A percentile compares a stretch with the other conserved stretches of the same genome.
These are phyloP conservation scores for Sporothrix dimorphospora DNA, from an alignment of 2,329 filamentous ascomycete species.

Conservation along the genomic window DNA sequence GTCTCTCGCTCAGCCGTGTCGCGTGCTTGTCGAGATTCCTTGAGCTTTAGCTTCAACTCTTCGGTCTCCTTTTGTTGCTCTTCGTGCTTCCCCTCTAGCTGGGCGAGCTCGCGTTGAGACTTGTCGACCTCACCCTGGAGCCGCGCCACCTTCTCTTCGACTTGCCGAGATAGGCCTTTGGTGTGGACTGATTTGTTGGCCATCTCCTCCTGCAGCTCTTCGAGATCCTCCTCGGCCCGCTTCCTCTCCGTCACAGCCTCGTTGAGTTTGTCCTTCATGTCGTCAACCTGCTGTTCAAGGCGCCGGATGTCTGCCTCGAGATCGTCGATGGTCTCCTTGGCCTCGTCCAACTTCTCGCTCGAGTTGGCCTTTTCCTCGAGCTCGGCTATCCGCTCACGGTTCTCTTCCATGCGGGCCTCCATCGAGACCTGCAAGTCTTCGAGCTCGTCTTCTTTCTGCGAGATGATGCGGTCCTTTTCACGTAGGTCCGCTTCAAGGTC, in stretches of 20 bases:
- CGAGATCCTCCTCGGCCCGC: conserved; percentile 61
- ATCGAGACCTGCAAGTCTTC: conserved; percentile 57
- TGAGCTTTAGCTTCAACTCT: conserved; percentile 49
- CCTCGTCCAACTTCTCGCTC: conserved; percentile 57
- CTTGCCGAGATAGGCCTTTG: conserved; percentile 73
- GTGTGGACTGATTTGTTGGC: conserved; percentile 77
- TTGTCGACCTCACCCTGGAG: conserved; percentile 68
- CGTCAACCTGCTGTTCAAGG: conserved; percentile 58
- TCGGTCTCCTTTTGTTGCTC: conserved; percentile 53
- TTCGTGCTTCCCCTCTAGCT: conserved; percentile 56
- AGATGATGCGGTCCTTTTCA: conserved; percentile 73
- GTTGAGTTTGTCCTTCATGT: conserved; percentile 58
- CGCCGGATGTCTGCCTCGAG: conserved; percentile 59
- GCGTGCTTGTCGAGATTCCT: conserved; percentile 49
- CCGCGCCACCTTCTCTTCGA: conserved; percentile 69
- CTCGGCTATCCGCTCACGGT: conserved; percentile 54
- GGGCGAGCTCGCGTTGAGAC: conserved; percentile 52
- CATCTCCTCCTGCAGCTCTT: conserved; percentile 75
- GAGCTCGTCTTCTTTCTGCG: conserved; percentile 71
- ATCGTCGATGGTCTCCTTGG: conserved; percentile 61
- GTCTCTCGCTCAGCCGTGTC: conserved; percentile 45
- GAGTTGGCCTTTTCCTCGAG: conserved; percentile 61
- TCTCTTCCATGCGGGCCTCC: conserved; percentile 62
- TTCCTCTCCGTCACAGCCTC: conserved; percentile 59
- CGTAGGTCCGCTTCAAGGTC: conserved; percentile 76